A percentile compares a stretch with the other conserved stretches of the same genome.
These are phyloP conservation scores for Gastrolobium villosum DNA, from an alignment of 306 rosid genomes.

Conservation along the genomic window DNA sequence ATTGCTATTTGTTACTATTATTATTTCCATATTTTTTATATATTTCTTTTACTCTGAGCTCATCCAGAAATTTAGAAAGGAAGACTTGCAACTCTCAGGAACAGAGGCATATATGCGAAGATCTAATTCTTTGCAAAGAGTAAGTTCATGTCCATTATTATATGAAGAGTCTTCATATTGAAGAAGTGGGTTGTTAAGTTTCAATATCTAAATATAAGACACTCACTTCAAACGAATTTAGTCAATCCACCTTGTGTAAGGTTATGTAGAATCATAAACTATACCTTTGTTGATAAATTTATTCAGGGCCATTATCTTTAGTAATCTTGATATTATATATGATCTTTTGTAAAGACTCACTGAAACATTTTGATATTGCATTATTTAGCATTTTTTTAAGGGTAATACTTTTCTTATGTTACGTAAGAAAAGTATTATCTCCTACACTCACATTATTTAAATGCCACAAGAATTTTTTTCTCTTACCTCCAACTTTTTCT, in stretches of 20 bases:
- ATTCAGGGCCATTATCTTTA: neutral
- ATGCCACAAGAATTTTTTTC: no score
- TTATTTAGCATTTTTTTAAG: neutral
- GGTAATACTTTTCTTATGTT: no score
- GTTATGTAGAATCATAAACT: constrained; percentile 9
- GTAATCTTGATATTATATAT: neutral
- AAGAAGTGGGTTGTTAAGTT: constrained; percentile 21
- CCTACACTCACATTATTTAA: no score
- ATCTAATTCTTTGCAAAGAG: constrained; percentile 87
- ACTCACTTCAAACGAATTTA: neutral
- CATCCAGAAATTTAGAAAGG: constrained; percentile 91
- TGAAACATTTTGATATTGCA: constrained; percentile 28
- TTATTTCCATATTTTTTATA: constrained; percentile 40
- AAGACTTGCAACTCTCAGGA: constrained; percentile 85
- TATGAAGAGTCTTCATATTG: neutral
- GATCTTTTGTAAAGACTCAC: neutral
- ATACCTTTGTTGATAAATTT: constrained; percentile 4
- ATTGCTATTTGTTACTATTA: constrained; percentile 13
- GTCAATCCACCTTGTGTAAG: constrained; percentile 14
- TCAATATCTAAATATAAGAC: neutral
- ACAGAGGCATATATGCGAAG: constrained; percentile 94
- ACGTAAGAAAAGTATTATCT: no score
- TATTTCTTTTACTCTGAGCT: constrained; percentile 34
- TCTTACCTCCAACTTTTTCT: no score
- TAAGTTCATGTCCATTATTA: constrained; percentile 56